Conservation (phyloP, 2,329 filamentous ascomycete genomes). For the Aspergillus oerlinghausenensis region DNA sequence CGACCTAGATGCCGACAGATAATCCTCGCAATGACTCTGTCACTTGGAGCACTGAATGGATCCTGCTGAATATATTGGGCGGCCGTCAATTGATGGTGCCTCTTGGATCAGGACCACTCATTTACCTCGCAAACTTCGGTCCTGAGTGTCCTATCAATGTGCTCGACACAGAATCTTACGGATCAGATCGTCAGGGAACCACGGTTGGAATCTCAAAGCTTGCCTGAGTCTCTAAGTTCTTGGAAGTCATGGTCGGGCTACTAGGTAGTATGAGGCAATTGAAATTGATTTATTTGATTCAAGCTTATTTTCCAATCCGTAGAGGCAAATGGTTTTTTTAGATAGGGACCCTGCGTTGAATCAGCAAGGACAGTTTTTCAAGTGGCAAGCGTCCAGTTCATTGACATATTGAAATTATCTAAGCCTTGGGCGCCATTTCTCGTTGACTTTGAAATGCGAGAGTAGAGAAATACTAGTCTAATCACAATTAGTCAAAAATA, state of each 20-base stretch:
- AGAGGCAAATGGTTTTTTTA: neutral
- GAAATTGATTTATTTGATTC: neutral
- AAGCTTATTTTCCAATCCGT: neutral
- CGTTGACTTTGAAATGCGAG: no score
- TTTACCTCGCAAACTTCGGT: no score
- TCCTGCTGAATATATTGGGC: neutral
- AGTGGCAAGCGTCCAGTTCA: neutral
- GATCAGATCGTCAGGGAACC: neutral
- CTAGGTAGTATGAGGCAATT: neutral
- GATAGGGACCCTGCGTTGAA: no score
- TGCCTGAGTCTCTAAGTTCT: neutral
- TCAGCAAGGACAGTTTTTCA: no score
- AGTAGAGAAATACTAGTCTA: neutral
- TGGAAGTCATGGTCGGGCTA: neutral
- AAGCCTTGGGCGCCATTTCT: neutral
- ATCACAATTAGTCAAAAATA: neutral
- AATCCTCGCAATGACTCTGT: conserved; percentile 44
- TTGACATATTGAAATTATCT: neutral
- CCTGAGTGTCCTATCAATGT: neutral
- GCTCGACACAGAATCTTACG: neutral
- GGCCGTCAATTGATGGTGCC: neutral
- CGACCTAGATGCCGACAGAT: conserved; percentile 52
- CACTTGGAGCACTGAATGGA: neutral
- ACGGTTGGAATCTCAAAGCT: neutral
- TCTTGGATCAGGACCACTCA: neutral